A percentile compares a stretch with the other conserved stretches of the same genome.
Conservation (phyloP, 257 asterid genomes). For the Echites panduratus region DNA sequence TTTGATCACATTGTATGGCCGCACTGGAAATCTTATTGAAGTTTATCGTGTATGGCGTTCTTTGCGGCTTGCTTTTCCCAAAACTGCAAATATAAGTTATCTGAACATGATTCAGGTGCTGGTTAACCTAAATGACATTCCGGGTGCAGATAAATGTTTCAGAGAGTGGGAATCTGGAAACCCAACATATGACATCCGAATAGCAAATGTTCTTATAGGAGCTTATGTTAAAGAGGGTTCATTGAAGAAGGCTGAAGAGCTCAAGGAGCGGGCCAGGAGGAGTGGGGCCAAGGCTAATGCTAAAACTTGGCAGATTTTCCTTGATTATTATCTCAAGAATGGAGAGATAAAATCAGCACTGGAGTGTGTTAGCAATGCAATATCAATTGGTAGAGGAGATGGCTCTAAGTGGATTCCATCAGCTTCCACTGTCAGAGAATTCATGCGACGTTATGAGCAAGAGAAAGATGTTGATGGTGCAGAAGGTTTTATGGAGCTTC, state of each 20-base stretch:
- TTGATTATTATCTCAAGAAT: constrained; percentile 57
- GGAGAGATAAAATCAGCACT: constrained; percentile 50
- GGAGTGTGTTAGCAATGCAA: constrained; percentile 51
- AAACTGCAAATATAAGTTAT: constrained; percentile 75
- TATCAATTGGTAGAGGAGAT: constrained; percentile 56
- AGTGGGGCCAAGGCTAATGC: constrained; percentile 69
- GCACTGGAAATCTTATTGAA: constrained; percentile 70
- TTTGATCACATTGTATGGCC: constrained; percentile 76
- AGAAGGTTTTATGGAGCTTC: constrained; percentile 51
- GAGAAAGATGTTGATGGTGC: constrained; percentile 66
- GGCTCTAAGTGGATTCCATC: constrained; percentile 65
- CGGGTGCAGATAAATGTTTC: constrained; percentile 94
- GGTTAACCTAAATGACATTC: constrained; percentile 73
- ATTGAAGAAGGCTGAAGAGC: constrained; percentile 56
- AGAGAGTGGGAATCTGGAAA: constrained; percentile 62
- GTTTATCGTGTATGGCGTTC: constrained; percentile 93
- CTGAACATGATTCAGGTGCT: constrained; percentile 82
- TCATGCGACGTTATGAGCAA: constrained; percentile 61
- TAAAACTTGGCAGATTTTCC: constrained; percentile 82
- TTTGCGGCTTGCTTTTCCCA: constrained; percentile 71
- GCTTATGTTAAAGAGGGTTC: constrained; percentile 61
- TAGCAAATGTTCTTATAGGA: constrained; percentile 67
- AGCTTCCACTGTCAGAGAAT: constrained; percentile 30
- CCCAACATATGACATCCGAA: constrained; percentile 63
- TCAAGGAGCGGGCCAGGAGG: constrained; percentile 50